These are phyloP conservation scores for Passiflora organensis DNA, from an alignment of 345 rosid species.

Conservation along the genomic window DNA sequence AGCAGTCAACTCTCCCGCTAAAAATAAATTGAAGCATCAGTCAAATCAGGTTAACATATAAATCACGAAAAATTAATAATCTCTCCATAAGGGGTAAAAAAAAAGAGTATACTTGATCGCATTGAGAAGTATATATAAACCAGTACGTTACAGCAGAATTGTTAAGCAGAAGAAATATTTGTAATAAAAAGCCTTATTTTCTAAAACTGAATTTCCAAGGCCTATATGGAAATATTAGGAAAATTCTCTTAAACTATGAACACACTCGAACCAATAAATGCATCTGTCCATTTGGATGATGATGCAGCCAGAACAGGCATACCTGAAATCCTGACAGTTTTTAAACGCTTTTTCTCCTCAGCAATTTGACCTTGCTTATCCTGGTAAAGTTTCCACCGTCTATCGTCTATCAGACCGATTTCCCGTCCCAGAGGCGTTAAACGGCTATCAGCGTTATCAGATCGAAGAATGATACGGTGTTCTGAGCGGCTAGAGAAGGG, in stretches of 20 bases:
- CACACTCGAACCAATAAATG: too few relatives aligned
- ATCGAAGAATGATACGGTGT: conserved; percentile 86
- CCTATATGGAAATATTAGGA: too few relatives aligned
- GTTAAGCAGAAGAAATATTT: too few relatives aligned
- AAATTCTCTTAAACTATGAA: too few relatives aligned
- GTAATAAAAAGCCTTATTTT: too few relatives aligned
- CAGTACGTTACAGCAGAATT: too few relatives aligned
- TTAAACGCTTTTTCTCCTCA: conserved; percentile 76
- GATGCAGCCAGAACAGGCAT: conserved; percentile 10
- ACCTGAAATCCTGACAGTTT: conserved; percentile 85
- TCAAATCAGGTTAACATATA: neutral
- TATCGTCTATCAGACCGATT: conserved; percentile 85
- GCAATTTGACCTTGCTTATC: conserved; percentile 76
- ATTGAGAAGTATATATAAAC: too few relatives aligned
- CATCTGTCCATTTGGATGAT: neutral
- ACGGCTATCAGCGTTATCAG: conserved; percentile 96
- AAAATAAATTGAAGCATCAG: conserved; percentile 15
- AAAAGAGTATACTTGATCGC: too few relatives aligned
- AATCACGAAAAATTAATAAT: neutral
- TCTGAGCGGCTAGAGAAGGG: conserved; percentile 72
- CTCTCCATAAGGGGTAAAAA: too few relatives aligned
- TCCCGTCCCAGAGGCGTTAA: conserved; percentile 91
- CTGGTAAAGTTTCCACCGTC: conserved; percentile 83
- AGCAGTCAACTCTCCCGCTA: conserved; percentile 83
- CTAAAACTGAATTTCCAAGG: too few relatives aligned